Conservation (phyloP, 2,329 filamentous ascomycete species). For the Torrubiellomyces zombiae region DNA sequence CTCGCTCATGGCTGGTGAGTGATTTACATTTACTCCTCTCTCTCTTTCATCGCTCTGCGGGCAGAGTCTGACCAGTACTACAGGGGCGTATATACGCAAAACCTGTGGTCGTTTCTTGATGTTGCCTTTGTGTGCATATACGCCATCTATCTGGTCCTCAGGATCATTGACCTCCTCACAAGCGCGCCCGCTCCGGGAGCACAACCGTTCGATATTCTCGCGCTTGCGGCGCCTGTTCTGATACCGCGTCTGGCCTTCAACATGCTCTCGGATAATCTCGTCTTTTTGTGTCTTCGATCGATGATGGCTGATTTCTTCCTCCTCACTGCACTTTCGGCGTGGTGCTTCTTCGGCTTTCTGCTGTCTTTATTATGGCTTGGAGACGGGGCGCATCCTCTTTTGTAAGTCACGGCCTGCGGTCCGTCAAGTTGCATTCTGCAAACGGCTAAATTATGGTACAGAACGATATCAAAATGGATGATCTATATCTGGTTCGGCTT, state of each 20-base stretch:
- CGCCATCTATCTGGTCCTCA: slow-evolving; percentile 47
- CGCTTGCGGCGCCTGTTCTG: slow-evolving; percentile 61
- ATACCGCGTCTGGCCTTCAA: slow-evolving; percentile 71
- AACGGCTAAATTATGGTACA: slow-evolving; percentile 9
- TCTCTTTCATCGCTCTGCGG: not conserved
- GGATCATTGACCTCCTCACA: slow-evolving; percentile 44
- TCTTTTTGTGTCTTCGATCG: slow-evolving; percentile 63
- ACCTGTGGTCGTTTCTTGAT: slow-evolving; percentile 77
- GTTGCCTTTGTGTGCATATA: slow-evolving; percentile 63
- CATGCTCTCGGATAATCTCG: slow-evolving; percentile 65
- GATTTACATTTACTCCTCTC: not conserved
- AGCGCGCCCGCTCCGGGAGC: slow-evolving; percentile 32
- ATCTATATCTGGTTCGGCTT: slow-evolving; percentile 86
- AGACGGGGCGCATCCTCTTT: slow-evolving; percentile 40
- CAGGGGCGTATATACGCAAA: slow-evolving; percentile 72
- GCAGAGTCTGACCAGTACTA: not conserved
- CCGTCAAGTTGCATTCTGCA: not conserved
- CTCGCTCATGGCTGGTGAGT: slow-evolving; percentile 51
- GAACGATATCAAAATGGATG: slow-evolving; percentile 77
- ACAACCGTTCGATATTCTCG: slow-evolving; percentile 63
- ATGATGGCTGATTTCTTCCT: slow-evolving; percentile 82
- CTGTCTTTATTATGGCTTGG: slow-evolving; percentile 66
- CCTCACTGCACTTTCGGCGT: slow-evolving; percentile 56
- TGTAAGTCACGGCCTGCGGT: slow-evolving; percentile 24
- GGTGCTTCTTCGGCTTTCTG: slow-evolving; percentile 74